phyloP scores from a whole-genome alignment of 352 stramenopile genomes.

The Bremia lactucae region DNA sequence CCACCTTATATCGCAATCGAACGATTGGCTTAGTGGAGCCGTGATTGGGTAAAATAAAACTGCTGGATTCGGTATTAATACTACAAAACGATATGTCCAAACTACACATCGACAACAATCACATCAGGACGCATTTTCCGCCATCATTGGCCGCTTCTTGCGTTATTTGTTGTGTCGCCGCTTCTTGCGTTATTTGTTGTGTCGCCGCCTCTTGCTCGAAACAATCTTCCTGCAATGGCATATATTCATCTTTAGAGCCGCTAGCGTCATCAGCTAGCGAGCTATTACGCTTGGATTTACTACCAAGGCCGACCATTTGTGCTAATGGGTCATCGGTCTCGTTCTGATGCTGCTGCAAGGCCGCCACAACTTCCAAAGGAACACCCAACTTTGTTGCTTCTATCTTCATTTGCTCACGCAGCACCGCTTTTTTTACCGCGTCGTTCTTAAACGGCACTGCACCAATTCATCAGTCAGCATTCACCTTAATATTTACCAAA shows the following conservation, averaged over 20 bases:
- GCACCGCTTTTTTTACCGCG: constrained; percentile 65
- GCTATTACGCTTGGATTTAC: background rate
- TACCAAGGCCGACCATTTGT: constrained; percentile 9
- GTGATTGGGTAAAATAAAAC: constrained; percentile 23
- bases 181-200: constrained; percentile 7
- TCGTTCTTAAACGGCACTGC: constrained; percentile 79
- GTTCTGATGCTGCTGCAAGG: constrained; percentile 31
- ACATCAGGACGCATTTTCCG: constrained; percentile 20
- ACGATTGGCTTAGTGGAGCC: constrained; percentile 6
- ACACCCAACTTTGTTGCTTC: constrained; percentile 63
- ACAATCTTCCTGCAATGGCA: background rate
- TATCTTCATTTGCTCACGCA: constrained; percentile 63
- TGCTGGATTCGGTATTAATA: no score
- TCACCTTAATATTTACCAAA: background rate
- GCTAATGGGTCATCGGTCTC: constrained; percentile 20
- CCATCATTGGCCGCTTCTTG: constrained; percentile 1
- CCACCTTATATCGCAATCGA: constrained; percentile 13
- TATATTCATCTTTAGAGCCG: constrained; percentile 2
- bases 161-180: constrained; percentile 1
- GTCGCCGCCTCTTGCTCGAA: constrained; percentile 4
- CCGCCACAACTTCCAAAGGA: constrained; percentile 41
- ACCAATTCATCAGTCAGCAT: constrained; percentile 3
- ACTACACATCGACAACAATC: constrained; percentile 8
- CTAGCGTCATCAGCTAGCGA: background rate
- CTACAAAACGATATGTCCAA: constrained; percentile 9